Evolutionary conservation across 441 rosid genomes (phyloP).

Genomic region (Aleurites moluccanus): DNA sequence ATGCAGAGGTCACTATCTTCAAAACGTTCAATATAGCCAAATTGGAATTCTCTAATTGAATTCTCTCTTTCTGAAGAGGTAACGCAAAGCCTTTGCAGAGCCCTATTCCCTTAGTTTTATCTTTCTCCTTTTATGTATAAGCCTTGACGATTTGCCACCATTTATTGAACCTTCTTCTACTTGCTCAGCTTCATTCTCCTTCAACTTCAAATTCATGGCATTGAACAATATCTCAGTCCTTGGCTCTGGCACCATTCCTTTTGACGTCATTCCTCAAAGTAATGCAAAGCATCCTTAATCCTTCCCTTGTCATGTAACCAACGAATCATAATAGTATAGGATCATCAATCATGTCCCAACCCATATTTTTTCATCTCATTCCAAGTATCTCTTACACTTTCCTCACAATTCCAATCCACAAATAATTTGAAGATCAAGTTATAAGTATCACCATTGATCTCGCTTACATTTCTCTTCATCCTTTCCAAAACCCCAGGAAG

Average conservation of each 20-base stretch:
- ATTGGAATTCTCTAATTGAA: not conserved
- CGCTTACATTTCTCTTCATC: constrained; percentile 54
- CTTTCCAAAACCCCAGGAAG: constrained; percentile 51
- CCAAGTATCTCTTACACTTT: constrained; percentile 51
- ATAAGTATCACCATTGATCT: constrained; percentile 49
- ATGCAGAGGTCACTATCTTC: not conserved
- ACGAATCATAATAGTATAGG: constrained; percentile 69
- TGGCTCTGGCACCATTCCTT: constrained; percentile 66
- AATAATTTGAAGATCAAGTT: constrained; percentile 63
- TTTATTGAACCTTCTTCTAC: constrained; percentile 1
- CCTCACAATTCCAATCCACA: constrained; percentile 58
- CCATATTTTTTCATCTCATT: constrained; percentile 68
- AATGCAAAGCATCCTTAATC: constrained; percentile 48
- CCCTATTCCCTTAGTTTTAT: not conserved
- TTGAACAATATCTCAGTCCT: constrained; percentile 55
- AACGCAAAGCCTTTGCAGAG: not conserved
- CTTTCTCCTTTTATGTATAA: constrained; percentile 15
- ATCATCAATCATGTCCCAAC: constrained; percentile 61
- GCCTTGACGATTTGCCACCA: constrained; percentile 9
- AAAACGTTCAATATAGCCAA: not conserved
- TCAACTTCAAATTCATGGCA: constrained; percentile 34
- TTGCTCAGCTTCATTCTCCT: constrained; percentile 22
- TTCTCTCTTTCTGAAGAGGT: too few species aligned
- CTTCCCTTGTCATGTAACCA: constrained; percentile 49
- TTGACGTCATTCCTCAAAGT: constrained; percentile 54